Base-by-base conservation (phyloP, 495 filamentous ascomycete genomes). In the Talaromyces ruber region DNA sequence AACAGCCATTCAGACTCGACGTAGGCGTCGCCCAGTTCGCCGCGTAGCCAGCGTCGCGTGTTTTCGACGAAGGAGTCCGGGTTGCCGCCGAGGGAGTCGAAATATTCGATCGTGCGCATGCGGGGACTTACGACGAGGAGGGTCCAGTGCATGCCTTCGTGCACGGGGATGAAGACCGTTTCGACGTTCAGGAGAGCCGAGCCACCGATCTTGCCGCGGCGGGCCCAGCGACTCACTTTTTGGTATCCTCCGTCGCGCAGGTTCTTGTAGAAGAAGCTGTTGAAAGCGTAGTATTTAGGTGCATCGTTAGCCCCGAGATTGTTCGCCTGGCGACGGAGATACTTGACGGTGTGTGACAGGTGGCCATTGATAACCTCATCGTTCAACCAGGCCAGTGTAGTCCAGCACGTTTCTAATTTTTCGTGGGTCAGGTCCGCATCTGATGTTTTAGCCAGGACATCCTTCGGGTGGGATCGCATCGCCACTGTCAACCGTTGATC, bases 331-430 rank as follows among this genome's bases (percentile, higher is more conserved):
- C 81, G 69, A 54, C 87, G 86, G 43, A 87, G 73, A 58, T 84
- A 81, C 3, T 84, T 77, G 16, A 88, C 80, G 24, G 92, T 72
- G 24, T 84, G 70, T 1, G 77, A 70, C 7, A 94, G 72, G 25
- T 87, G 87, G 2, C 82, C 79, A 63, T 89, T 91, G 66, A 96
- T 86, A 21, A 90, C 81, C 58, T 92, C 88, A 70, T 96, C 91
- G 66, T 96, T 94, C 0, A 97, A 75, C 92, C 92, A 97, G 0
- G 73, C 76, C 8, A 70, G 66, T 2, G 71, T 69, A 4, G 66
- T 71, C 61, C 63, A 88, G 73, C 58, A 93, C 60, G 72, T 81
- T 75, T 24, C 71, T 37, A 96, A 86, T 65, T 93, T 89, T 57
- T 79, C 78, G 4, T 77, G 72, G 21, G 68, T 80, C 8, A 95